These are phyloP conservation scores for Oryza rufipogon DNA, from an alignment of 176 grass and related monocot species.

Conservation along the genomic window DNA sequence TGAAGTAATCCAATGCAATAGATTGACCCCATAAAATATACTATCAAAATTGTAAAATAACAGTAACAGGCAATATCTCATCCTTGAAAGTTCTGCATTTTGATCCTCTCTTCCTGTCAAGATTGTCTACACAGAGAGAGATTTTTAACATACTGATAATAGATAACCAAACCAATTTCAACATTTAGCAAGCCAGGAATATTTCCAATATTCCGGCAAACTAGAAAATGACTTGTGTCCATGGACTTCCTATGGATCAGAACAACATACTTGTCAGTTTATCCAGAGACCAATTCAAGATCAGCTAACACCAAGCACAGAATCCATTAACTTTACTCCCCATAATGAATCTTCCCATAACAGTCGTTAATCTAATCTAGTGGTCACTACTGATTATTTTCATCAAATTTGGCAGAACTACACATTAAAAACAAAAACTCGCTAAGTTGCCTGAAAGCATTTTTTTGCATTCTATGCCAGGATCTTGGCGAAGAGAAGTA, in stretches of 20 bases:
- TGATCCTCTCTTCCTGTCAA: not conserved
- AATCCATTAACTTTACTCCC: not conserved
- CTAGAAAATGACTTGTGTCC: not conserved
- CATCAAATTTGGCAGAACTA: not conserved
- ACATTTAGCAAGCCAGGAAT: not conserved
- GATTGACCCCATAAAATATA: not conserved
- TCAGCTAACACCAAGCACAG: not conserved
- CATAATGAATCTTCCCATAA: not conserved
- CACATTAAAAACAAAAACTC: not conserved
- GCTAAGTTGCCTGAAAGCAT: not conserved
- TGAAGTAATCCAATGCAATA: not conserved
- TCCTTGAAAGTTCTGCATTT: slow-evolving; percentile 31
- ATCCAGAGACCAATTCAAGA: not conserved
- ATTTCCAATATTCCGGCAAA: not conserved
- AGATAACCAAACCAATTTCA: not conserved
- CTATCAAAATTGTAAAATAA: not conserved
- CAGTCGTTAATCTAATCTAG: not conserved
- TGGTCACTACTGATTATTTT: not conserved
- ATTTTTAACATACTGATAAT: not conserved
- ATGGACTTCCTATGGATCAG: not conserved
- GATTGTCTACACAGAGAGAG: not conserved
- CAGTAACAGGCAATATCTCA: slow-evolving; percentile 1
- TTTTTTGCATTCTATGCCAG: not conserved
- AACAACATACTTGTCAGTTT: not conserved
- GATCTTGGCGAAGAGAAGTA: not conserved